Evolutionary conservation across 1,139 yeast species (phyloP), one percentile per base, ranked within the genome.

Genomic region (Sugiyamaella paludigena): DNA sequence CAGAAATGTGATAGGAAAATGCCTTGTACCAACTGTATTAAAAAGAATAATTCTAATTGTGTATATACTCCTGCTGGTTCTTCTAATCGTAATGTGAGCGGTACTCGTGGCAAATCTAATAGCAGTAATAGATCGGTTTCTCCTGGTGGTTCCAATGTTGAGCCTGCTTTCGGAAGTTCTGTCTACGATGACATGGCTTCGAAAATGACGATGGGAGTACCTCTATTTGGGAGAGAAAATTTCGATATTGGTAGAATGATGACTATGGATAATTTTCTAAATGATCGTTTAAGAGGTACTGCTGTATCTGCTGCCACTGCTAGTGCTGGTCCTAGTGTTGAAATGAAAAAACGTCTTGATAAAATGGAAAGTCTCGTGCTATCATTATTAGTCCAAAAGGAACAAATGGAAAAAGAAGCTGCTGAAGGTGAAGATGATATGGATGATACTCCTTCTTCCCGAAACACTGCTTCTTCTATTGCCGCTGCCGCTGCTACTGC

Each of bases 1-100:
- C 59, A 66, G 13, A 66, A 65, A 45, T 67, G 71, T 45, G 68
- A 67, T 44, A 57, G 69, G 8, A 60, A 66, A 32, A 65, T 61
- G 50, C 71, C 71, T 2, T 67, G 71, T 45, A 59, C 66, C 6
- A 64, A 61, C 40, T 67, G 71, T 49, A 52, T 61, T 28, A 58
- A 58, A 51, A 57, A 65, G 27, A 62, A 64, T 33, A 54, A 56
- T 9, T 63, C 56, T 8, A 43, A 56, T 29, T 65, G 69, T 45
- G 58, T 55, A 7, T 62, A 62, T 50, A 51, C 55, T 32, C 50
- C 38, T 29, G 37, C 42, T 43, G 45, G 42, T 13, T 33, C 33
- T 26, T 24, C 19, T 15, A 31, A 9, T 11, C 36, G 35, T 27
- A 9, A n/a, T 12, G 26, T 10, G 15, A 26, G 6, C 32, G 11